Conservation (phyloP, 352 stramenopile species). For the Globisporangium perplexum region DNA sequence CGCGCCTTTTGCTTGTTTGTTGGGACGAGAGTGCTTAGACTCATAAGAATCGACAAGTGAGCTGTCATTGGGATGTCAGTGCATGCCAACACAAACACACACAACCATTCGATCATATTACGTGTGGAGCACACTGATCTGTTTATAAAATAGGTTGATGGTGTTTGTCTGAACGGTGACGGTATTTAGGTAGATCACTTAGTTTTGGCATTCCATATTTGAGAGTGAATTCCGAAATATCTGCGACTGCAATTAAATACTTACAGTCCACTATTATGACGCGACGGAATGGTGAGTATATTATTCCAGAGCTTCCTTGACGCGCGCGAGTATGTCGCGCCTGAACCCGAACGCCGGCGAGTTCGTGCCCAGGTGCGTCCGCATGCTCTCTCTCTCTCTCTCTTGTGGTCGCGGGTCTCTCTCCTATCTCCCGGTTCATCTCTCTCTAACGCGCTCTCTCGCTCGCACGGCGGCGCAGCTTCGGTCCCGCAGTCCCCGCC, state of each 20-base stretch:
- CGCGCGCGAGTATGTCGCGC: slow-evolving; percentile 22
- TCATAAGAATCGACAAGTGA: background rate
- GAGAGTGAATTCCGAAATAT: too few species aligned
- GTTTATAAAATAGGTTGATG: too few species aligned
- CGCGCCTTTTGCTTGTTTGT: background rate
- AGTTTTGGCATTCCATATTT: too few species aligned
- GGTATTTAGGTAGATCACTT: too few species aligned
- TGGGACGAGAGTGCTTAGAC: background rate
- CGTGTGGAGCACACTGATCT: background rate
- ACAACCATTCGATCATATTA: background rate
- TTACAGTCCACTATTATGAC: too few species aligned
- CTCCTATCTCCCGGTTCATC: background rate
- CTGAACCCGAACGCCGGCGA: slow-evolving; percentile 83
- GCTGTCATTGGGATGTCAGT: too few species aligned
- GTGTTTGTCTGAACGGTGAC: too few species aligned
- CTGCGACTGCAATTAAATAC: too few species aligned
- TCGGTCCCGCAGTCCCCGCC: slow-evolving; percentile 4
- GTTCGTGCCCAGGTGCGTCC: slow-evolving; percentile 71
- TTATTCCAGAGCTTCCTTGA: too few species aligned
- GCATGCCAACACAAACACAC: too few species aligned
- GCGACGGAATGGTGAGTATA: too few species aligned
- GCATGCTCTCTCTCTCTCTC: slow-evolving; percentile 1
- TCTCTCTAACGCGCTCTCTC: background rate
- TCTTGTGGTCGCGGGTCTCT: too few species aligned
- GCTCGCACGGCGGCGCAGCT: background rate